phyloP scores from a whole-genome alignment of 441 rosid species.

The Adansonia gregorii region DNA sequence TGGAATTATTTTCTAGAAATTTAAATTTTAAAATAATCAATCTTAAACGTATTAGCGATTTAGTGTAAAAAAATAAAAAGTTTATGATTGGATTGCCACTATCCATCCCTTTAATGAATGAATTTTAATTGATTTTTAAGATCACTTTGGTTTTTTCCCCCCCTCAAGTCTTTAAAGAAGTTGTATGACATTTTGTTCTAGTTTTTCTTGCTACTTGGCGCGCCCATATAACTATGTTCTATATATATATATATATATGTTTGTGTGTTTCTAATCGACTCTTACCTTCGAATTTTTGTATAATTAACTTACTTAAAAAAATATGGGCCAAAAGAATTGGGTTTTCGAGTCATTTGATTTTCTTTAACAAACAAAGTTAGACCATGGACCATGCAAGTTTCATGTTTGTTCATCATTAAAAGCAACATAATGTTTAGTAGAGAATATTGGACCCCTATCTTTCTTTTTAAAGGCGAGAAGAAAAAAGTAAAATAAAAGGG shows the following conservation, averaged over 20 bases:
- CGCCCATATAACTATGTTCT: too few relatives aligned
- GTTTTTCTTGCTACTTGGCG: too few relatives aligned
- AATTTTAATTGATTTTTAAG: neutral
- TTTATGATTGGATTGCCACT: neutral
- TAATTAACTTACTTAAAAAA: too few relatives aligned
- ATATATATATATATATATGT: too few relatives aligned
- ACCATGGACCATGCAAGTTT: slow-evolving; percentile 10
- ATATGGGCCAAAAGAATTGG: slow-evolving; percentile 5
- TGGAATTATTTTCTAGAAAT: too few relatives aligned
- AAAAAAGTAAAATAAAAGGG: neutral
- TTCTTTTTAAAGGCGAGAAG: neutral
- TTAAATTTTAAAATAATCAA: too few relatives aligned
- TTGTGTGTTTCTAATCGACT: too few relatives aligned
- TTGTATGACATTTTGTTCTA: neutral
- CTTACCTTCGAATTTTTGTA: too few relatives aligned
- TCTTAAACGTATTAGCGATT: neutral
- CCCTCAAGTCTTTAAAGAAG: neutral
- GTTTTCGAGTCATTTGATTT: neutral
- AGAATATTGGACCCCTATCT: slow-evolving; percentile 17
- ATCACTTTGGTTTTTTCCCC: neutral
- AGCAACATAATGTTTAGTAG: neutral
- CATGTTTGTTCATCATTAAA: neutral
- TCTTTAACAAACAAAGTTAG: neutral
- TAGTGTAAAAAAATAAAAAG: neutral
- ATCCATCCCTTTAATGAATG: neutral